Evolutionary conservation across 805 yeast genomes (phyloP).

Genomic region (Priceomyces haplophilus): DNA sequence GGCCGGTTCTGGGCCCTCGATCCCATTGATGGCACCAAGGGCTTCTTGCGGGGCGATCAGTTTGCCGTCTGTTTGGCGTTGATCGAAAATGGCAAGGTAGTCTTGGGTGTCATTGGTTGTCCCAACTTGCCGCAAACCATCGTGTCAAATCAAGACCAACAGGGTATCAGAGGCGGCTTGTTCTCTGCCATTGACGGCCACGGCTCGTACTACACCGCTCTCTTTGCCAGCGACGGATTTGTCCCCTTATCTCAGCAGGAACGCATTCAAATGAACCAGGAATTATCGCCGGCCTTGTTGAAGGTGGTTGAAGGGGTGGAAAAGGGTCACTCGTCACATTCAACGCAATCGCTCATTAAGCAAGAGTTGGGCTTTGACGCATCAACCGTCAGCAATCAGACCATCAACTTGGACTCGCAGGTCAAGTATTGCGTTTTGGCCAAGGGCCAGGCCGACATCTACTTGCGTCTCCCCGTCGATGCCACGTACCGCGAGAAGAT

Average conservation of each 20-base stretch:
- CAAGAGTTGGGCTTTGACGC: constrained; percentile 40
- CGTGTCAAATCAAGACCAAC: constrained; percentile 29
- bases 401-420: constrained; percentile 88
- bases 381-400: constrained; percentile 55
- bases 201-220: constrained; percentile 59
- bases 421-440: constrained; percentile 92
- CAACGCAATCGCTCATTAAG: constrained; percentile 77
- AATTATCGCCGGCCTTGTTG: constrained; percentile 45
- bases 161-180: constrained; percentile 59
- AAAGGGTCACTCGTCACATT: constrained; percentile 90
- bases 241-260: constrained; percentile 28
- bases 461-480: constrained; percentile 80
- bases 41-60: constrained; percentile 93
- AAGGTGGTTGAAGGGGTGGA: constrained; percentile 92
- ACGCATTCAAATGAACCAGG: constrained; percentile 52
- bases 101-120: constrained; percentile 92
- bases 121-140: constrained; percentile 75
- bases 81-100: constrained; percentile 79
- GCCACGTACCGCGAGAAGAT: constrained; percentile 83
- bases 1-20: constrained; percentile 97
- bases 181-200: constrained; percentile 65
- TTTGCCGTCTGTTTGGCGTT: constrained; percentile 94
- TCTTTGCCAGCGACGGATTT: constrained; percentile 37
- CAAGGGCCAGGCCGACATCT: constrained; percentile 88
- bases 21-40: constrained; percentile 97